Percentiles rank a stretch among this genome's conserved stretches.
These are phyloP conservation scores for Mortierella antarctica DNA, from an alignment of 192 early-diverging fungal genomes.

Conservation along the genomic window DNA sequence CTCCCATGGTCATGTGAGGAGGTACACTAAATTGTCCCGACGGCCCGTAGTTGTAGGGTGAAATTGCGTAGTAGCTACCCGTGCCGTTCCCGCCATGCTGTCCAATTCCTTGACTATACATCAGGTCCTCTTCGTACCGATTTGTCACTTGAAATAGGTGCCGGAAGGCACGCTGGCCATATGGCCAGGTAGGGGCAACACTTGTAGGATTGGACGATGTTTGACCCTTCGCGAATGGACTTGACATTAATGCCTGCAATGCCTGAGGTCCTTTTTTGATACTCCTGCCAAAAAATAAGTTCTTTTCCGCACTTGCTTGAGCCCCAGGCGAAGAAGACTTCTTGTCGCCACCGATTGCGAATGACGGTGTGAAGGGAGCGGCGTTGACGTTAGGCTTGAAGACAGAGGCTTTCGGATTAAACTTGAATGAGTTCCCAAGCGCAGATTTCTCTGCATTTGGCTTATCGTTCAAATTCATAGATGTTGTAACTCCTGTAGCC, in stretches of 20 bases:
- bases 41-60: constrained; percentile 39
- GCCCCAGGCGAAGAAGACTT: not conserved
- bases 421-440: constrained; percentile 61
- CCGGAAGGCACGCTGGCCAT: constrained; percentile 62
- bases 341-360: constrained; percentile 46
- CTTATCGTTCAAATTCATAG: constrained; percentile 8
- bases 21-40: constrained; percentile 55
- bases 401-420: constrained; percentile 78
- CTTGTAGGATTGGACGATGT: constrained; percentile 32
- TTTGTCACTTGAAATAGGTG: constrained; percentile 61
- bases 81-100: constrained; percentile 53
- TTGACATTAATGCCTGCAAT: constrained; percentile 54
- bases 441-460: constrained; percentile 15
- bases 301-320: constrained; percentile 8
- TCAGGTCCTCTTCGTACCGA: constrained; percentile 61
- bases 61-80: constrained; percentile 55
- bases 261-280: constrained; percentile 38
- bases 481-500: not conserved
- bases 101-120: constrained; percentile 53
- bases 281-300: constrained; percentile 32
- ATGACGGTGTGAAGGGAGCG: constrained; percentile 74
- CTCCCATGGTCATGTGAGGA: constrained; percentile 62
- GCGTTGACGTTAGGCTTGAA: constrained; percentile 84
- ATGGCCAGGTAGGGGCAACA: constrained; percentile 67
- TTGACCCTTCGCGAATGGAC: constrained; percentile 60